phyloP scores from a whole-genome alignment of 345 rosid genomes.

The Streptanthus diversifolius region DNA sequence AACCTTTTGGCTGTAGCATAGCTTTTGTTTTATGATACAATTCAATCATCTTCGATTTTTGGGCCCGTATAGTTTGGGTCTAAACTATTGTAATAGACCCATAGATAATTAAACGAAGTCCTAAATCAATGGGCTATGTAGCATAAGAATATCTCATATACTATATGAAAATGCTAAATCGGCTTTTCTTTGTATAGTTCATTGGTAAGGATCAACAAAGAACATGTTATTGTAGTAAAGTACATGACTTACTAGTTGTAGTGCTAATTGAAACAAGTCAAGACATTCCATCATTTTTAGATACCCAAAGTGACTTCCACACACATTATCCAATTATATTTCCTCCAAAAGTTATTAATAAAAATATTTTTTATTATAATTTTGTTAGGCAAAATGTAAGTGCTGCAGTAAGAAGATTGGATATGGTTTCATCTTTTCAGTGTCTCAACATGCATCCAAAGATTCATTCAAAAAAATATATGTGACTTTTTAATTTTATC shows the following conservation, averaged over 20 bases:
- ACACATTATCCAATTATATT: slow-evolving; percentile 3
- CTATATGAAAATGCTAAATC: background rate
- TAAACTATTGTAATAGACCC: background rate
- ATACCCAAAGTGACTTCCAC: slow-evolving; percentile 6
- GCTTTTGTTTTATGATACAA: background rate
- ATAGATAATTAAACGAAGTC: background rate
- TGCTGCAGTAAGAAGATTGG: background rate
- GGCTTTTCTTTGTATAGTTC: slow-evolving; percentile 4
- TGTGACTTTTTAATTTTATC: background rate
- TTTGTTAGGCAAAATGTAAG: slow-evolving; percentile 9
- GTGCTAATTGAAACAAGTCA: slow-evolving; percentile 4
- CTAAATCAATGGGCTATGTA: background rate
- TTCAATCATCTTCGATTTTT: background rate
- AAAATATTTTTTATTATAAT: background rate
- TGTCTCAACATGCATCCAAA: background rate
- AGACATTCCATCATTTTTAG: slow-evolving; percentile 2
- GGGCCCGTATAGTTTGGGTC: background rate
- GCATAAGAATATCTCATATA: background rate
- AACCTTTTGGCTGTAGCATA: background rate
- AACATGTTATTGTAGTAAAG: slow-evolving; percentile 16
- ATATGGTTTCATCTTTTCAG: too few relatives aligned
- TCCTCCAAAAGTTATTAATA: background rate
- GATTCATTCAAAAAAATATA: background rate
- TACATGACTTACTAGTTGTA: background rate
- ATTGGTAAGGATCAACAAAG: slow-evolving; percentile 16